Evolutionary conservation across 1,284 basidiomycete genomes (phyloP).

Genomic region (Chiua sp.): DNA sequence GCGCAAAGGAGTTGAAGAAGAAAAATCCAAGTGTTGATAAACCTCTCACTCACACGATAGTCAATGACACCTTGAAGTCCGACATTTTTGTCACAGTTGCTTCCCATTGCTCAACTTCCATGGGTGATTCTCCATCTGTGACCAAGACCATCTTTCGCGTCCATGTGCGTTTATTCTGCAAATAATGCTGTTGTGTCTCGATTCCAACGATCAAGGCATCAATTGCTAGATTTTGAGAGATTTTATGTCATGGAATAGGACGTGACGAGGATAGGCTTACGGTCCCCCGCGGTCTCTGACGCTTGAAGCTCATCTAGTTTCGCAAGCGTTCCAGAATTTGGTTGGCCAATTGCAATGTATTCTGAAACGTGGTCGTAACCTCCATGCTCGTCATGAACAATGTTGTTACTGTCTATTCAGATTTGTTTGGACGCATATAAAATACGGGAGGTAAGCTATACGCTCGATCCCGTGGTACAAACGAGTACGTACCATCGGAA

Average conservation of each 20-base stretch:
- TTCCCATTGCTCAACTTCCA: conserved; percentile 77
- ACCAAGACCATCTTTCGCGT: conserved; percentile 80
- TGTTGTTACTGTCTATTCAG: conserved; percentile 72
- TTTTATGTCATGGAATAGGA: background rate
- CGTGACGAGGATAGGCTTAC: conserved; percentile 48
- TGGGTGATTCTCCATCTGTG: conserved; percentile 80
- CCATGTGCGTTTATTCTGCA: conserved; percentile 76
- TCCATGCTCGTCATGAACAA: conserved; percentile 63
- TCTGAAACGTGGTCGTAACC: conserved; percentile 82
- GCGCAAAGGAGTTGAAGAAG: background rate
- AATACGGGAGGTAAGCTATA: background rate
- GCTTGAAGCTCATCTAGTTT: conserved; percentile 72
- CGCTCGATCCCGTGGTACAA: background rate
- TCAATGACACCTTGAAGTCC: conserved; percentile 58
- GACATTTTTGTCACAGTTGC: conserved; percentile 75
- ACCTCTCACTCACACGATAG: conserved; percentile 62
- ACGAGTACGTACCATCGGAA: conserved; percentile 60
- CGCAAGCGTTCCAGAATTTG: conserved; percentile 77
- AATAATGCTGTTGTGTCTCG: conserved; percentile 71
- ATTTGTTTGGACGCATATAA: background rate
- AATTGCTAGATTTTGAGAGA: conserved; percentile 59
- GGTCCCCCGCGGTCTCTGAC: conserved; percentile 67
- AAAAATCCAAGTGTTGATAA: background rate
- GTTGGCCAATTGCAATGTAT: conserved; percentile 80
- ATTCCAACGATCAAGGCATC: conserved; percentile 88